These are phyloP conservation scores for Naganishia sp. DNA, from an alignment of 1,284 basidiomycete species.

Conservation along the genomic window DNA sequence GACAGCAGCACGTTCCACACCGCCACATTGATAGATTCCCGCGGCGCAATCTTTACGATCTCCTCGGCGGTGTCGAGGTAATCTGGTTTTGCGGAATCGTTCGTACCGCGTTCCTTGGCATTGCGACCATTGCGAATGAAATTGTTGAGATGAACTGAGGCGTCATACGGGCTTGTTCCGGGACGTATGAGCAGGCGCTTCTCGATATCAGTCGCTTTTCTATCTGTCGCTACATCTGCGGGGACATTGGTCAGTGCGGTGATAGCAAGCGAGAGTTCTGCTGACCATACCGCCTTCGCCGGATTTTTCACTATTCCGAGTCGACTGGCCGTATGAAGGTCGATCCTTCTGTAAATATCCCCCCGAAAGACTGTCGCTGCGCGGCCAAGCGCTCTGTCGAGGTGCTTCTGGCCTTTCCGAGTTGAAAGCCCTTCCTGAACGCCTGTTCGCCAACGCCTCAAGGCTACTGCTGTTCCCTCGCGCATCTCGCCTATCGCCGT, in stretches of 20 bases:
- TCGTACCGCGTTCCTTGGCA: background rate
- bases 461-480: too few relatives aligned
- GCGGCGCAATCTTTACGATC: constrained; percentile 39
- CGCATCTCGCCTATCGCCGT: too few relatives aligned
- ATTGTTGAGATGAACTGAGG: constrained; percentile 23
- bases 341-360: background rate
- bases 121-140: constrained; percentile 14
- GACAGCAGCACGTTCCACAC: constrained; percentile 50
- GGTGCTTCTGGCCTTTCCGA: background rate
- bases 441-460: background rate
- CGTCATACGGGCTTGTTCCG: constrained; percentile 20
- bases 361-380: too few relatives aligned
- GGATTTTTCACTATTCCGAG: background rate
- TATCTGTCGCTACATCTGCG: background rate
- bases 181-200: constrained; percentile 20
- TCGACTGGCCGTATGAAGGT: background rate
- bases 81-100: background rate
- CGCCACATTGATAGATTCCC: constrained; percentile 42
- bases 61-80: constrained; percentile 27
- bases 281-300: background rate
- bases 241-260: background rate
- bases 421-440: background rate
- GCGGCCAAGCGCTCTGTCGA: too few relatives aligned
- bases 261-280: background rate
- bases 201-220: background rate